Percentiles rank a stretch among this genome's conserved stretches.
Evolutionary conservation across 2,329 filamentous ascomycete species (phyloP).

Genomic region (Monosporascus sp.): DNA sequence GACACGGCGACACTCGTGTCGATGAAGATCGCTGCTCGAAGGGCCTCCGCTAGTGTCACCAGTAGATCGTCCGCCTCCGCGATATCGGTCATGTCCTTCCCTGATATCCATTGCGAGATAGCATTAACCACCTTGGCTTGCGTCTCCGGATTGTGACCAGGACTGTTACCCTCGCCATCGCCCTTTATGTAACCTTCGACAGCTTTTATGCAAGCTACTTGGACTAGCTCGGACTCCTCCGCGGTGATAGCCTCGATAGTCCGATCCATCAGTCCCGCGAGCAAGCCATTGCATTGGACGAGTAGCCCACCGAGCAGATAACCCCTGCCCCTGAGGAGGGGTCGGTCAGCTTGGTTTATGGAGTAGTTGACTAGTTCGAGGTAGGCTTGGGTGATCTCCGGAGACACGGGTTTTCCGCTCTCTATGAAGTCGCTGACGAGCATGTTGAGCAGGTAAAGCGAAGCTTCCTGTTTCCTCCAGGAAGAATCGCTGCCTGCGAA

Average conservation of each 20-base stretch:
- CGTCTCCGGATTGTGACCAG: conserved; percentile 48
- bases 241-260: conserved; percentile 69
- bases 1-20: conserved; percentile 71
- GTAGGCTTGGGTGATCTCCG: conserved; percentile 66
- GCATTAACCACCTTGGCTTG: conserved; percentile 46
- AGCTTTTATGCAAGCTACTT: conserved; percentile 85
- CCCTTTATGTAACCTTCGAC: conserved; percentile 62
- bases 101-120: conserved; percentile 67
- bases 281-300: conserved; percentile 61
- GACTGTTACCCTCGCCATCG: conserved; percentile 35
- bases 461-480: conserved; percentile 69
- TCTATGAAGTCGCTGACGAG: conserved; percentile 80
- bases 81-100: conserved; percentile 76
- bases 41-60: conserved; percentile 80
- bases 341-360: conserved; percentile 62
- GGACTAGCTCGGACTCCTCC: conserved; percentile 81
- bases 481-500: conserved; percentile 52
- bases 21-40: conserved; percentile 76
- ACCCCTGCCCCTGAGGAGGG: conserved; percentile 78
- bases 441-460: conserved; percentile 80
- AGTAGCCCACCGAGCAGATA: conserved; percentile 81
- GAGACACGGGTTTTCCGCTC: conserved; percentile 63
- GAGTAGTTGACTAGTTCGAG: conserved; percentile 76
- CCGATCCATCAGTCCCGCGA: conserved; percentile 61
- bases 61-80: conserved; percentile 88